Conservation (phyloP, 257 asterid genomes). For the Solanum pennellii region DNA sequence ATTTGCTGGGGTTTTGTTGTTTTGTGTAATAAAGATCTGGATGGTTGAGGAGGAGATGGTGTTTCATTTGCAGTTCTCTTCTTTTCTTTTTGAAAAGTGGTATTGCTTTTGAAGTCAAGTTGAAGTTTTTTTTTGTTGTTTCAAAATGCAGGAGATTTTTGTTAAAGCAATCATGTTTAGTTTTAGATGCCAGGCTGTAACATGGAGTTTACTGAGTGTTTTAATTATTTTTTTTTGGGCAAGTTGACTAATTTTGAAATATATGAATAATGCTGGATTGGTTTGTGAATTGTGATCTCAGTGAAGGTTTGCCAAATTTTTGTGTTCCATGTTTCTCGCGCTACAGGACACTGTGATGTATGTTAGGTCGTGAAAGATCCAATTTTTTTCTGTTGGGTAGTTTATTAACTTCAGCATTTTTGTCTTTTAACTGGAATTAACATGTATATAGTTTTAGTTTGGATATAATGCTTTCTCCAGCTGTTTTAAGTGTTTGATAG, state of each 20-base stretch:
- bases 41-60: not conserved
- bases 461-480: not conserved
- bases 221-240: not conserved
- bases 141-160: not conserved
- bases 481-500: not conserved
- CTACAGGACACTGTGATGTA: not conserved
- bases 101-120: not conserved
- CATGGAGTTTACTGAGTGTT: not conserved
- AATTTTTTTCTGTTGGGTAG: not conserved
- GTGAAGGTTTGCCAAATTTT: not conserved
- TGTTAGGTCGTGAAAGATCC: not conserved
- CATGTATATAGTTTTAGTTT: not conserved
- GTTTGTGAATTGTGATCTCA: not conserved
- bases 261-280: not conserved
- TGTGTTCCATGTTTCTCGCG: not conserved
- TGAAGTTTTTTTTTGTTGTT: not conserved
- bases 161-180: not conserved
- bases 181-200: not conserved
- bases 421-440: not conserved
- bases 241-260: not conserved
- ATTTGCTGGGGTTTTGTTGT: not conserved
- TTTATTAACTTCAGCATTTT: not conserved
- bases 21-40: constrained; percentile 5
- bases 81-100: not conserved
- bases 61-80: not conserved